Evolutionary conservation across 352 stramenopile genomes (phyloP).

Genomic region (Phytopythium oedochilum): DNA sequence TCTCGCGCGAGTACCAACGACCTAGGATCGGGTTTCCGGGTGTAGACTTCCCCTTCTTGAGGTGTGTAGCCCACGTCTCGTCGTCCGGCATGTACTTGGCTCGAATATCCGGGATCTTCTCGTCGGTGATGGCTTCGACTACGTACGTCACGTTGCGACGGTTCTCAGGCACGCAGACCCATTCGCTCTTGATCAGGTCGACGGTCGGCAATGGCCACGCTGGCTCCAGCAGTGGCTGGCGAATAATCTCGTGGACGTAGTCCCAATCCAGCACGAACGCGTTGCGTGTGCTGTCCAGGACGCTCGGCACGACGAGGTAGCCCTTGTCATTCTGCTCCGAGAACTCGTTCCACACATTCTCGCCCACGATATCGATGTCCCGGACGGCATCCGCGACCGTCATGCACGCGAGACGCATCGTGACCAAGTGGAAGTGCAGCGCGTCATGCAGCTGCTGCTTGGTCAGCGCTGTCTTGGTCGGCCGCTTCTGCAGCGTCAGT

Average conservation of each 20-base stretch:
- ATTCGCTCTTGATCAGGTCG: conserved; percentile 27
- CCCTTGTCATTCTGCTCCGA: conserved; percentile 87
- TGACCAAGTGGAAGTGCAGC: conserved; percentile 73
- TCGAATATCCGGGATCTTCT: conserved; percentile 41
- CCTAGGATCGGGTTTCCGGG: conserved; percentile 72
- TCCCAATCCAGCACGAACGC: conserved; percentile 52
- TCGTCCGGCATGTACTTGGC: conserved; percentile 45
- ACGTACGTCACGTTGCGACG: conserved; percentile 74
- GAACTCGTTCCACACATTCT: conserved; percentile 76
- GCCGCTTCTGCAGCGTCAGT: conserved; percentile 52
- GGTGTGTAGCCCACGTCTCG: conserved; percentile 35
- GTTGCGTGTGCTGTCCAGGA: conserved; percentile 16
- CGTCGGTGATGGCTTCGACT: conserved; percentile 31
- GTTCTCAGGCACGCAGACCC: conserved; percentile 68
- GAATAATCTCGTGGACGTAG: conserved; percentile 57
- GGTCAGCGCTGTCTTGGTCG: conserved; percentile 35
- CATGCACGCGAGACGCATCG: conserved; percentile 80
- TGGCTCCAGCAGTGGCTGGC: conserved; percentile 53
- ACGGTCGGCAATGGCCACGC: conserved; percentile 52
- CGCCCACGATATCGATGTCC: conserved; percentile 52
- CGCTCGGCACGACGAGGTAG: conserved; percentile 74
- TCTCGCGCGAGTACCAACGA: conserved; percentile 65
- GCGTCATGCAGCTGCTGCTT: conserved; percentile 53
- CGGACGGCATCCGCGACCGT: conserved; percentile 63
- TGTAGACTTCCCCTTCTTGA: conserved; percentile 63